Evolutionary conservation across 2,329 filamentous ascomycete species (phyloP).

Genomic region (Xylariaceae sp.): DNA sequence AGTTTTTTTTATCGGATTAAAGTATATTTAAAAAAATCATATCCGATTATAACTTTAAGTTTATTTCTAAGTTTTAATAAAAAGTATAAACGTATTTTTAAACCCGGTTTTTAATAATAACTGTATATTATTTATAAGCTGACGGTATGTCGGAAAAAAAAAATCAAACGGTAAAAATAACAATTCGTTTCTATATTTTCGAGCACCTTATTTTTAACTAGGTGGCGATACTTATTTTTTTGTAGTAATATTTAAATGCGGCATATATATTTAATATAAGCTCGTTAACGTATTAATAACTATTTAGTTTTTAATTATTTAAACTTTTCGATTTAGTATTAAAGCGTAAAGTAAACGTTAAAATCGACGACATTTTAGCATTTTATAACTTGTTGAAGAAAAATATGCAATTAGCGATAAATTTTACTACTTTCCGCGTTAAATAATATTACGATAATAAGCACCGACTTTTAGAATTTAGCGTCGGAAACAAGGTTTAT

Average conservation of each 20-base stretch:
- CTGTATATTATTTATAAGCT: background rate
- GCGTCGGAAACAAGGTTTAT: too few species aligned
- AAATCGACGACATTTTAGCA: too few species aligned
- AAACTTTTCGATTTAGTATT: background rate
- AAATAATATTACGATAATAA: too few species aligned
- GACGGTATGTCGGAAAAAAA: background rate
- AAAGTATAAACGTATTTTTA: background rate
- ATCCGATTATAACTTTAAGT: background rate
- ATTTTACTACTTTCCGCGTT: too few species aligned
- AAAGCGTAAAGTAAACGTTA: background rate
- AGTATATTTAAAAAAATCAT: background rate
- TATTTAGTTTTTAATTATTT: background rate
- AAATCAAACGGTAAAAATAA: background rate
- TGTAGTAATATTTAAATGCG: background rate
- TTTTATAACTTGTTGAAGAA: too few species aligned
- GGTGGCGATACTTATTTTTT: background rate
- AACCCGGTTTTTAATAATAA: background rate
- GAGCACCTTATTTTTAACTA: background rate
- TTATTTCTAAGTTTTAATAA: background rate
- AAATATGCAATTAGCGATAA: too few species aligned
- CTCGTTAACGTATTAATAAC: background rate
- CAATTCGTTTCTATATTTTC: background rate
- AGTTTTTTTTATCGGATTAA: background rate
- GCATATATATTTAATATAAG: background rate
- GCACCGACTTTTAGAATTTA: too few species aligned